phyloP scores from a whole-genome alignment of 208 protist genomes.

The Acanthamoeba royreba region DNA sequence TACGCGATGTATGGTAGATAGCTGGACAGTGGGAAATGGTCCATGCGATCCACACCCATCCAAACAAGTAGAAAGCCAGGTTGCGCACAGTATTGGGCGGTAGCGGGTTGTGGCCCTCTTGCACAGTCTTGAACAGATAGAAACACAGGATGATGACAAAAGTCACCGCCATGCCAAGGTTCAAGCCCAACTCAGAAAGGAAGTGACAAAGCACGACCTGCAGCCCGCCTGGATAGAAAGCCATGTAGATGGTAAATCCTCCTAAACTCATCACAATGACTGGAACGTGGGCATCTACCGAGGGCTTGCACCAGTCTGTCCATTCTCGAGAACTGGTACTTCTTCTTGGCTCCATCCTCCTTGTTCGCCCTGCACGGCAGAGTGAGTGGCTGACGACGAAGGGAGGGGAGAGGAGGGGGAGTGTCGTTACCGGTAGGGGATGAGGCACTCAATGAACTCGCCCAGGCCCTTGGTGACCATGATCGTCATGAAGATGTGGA shows the following conservation, averaged over 20 bases:
- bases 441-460: not conserved
- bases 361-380: not conserved
- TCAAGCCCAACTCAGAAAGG: not conserved
- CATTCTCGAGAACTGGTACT: not conserved
- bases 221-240: not conserved
- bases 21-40: not conserved
- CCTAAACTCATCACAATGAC: not conserved
- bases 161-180: not conserved
- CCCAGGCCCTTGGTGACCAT: constrained; percentile 14
- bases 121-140: constrained; percentile 8
- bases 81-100: not conserved
- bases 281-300: not conserved
- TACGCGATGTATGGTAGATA: not conserved
- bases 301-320: not conserved
- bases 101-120: not conserved
- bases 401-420: not conserved
- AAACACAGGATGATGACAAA: not conserved
- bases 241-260: not conserved
- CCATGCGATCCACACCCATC: constrained; percentile 15
- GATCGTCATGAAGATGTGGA: constrained; percentile 14
- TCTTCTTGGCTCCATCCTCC: constrained; percentile 25
- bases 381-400: not conserved
- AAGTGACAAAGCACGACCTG: constrained; percentile 15
- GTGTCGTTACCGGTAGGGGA: not conserved
- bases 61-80: not conserved